phyloP scores from a whole-genome alignment of 2,329 filamentous ascomycete genomes.

The Penicillium occitanis region DNA sequence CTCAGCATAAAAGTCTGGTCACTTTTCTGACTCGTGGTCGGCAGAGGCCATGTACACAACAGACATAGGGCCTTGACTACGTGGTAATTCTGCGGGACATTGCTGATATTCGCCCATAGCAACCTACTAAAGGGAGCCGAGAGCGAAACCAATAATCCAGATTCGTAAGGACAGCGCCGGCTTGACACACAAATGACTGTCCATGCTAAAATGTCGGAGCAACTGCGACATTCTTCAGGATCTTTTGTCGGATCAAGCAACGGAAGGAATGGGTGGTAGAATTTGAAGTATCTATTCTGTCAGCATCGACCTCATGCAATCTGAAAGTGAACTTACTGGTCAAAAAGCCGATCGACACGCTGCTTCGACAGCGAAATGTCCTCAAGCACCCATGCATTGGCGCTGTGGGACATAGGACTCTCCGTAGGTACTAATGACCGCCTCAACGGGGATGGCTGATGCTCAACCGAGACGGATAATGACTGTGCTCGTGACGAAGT shows the following conservation, averaged over 20 bases:
- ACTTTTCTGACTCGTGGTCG: conserved; percentile 59
- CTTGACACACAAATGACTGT: conserved; percentile 62
- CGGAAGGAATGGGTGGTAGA: conserved; percentile 63
- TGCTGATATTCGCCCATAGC: conserved; percentile 59
- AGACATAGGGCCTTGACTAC: conserved; percentile 63
- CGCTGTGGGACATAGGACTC: conserved; percentile 39
- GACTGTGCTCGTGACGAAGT: conserved; percentile 29
- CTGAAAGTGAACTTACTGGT: conserved; percentile 35
- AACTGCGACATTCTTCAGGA: conserved; percentile 57
- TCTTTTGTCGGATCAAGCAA: conserved; percentile 57
- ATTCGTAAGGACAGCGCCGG: conserved; percentile 56
- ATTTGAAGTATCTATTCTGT: conserved; percentile 57
- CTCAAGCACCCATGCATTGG: conserved; percentile 52
- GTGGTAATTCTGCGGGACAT: conserved; percentile 61
- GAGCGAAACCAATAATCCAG: conserved; percentile 53
- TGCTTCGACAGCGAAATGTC: conserved; percentile 41
- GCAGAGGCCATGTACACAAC: conserved; percentile 63
- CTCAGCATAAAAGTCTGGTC: conserved; percentile 65
- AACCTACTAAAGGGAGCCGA: conserved; percentile 55
- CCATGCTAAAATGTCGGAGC: conserved; percentile 63
- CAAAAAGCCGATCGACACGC: conserved; percentile 44
- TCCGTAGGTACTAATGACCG: conserved; percentile 35
- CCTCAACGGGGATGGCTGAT: conserved; percentile 31
- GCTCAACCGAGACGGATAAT: conserved; percentile 37
- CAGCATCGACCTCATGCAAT: neutral